A percentile compares a stretch with the other conserved stretches of the same genome.
Evolutionary conservation across 2,329 filamentous ascomycete species (phyloP).

Genomic region (Ilyonectria sp.): DNA sequence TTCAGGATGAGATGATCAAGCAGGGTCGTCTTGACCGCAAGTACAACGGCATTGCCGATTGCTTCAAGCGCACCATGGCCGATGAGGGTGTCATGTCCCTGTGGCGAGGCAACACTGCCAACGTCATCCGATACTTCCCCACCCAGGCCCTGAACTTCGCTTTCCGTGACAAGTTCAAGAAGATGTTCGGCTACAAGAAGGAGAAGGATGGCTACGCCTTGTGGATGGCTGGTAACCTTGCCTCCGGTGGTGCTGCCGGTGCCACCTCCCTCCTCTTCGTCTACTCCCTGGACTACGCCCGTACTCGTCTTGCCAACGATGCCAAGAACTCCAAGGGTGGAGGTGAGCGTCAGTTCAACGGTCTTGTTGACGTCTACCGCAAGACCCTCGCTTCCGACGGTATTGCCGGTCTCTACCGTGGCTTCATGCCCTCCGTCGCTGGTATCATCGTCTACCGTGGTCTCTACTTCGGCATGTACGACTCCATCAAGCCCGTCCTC

Average conservation of each 20-base stretch:
- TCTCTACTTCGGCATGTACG: constrained; percentile 99
- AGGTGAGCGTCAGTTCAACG: constrained; percentile 99
- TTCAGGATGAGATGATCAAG: constrained; percentile 99
- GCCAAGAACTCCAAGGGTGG: constrained; percentile 98
- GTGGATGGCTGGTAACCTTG: constrained; percentile 99
- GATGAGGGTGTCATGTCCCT: constrained; percentile 95
- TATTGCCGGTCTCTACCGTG: constrained; percentile 99
- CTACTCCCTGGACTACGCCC: constrained; percentile 99
- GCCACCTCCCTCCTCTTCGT: constrained; percentile 99
- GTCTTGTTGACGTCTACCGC: constrained; percentile 99
- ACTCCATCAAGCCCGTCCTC: constrained; percentile 99
- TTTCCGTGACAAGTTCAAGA: constrained; percentile 99
- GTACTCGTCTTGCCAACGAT: constrained; percentile 99
- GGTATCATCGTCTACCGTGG: constrained; percentile 99
- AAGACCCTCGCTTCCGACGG: constrained; percentile 99
- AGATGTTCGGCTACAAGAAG: constrained; percentile 99
- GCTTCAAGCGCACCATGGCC: constrained; percentile 92
- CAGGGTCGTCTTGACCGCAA: constrained; percentile 97
- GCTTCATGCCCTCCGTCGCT: constrained; percentile 99
- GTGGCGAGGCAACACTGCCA: constrained; percentile 99
- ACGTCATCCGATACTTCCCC: constrained; percentile 99
- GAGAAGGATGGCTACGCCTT: constrained; percentile 97
- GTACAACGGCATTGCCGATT: constrained; percentile 94
- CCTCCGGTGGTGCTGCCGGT: constrained; percentile 99
- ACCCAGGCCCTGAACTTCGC: constrained; percentile 99